These are phyloP conservation scores for Dioscorea dumetorum DNA, from an alignment of 106 monocot species.

Conservation along the genomic window DNA sequence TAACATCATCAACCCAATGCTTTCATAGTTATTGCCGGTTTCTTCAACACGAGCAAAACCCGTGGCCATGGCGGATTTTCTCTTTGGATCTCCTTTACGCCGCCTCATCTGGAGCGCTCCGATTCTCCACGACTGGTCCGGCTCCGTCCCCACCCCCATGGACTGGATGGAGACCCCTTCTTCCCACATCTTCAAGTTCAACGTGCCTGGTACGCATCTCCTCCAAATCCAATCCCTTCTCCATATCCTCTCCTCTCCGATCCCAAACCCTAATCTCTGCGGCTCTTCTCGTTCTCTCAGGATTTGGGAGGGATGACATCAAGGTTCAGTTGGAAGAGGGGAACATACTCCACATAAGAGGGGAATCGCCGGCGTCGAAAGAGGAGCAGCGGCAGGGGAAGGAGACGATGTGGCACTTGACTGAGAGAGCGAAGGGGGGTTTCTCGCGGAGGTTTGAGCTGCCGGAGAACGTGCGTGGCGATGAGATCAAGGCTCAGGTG, in stretches of 20 bases:
- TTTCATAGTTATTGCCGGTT: too few relatives aligned
- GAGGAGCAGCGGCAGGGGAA: slow-evolving; percentile 21
- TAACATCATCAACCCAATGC: too few relatives aligned
- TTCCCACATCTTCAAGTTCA: slow-evolving; percentile 67
- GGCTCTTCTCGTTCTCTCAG: slow-evolving; percentile 9
- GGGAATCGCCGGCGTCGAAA: slow-evolving; percentile 16
- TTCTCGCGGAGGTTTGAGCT: slow-evolving; percentile 44
- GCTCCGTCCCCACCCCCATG: slow-evolving; percentile 25
- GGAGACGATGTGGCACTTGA: slow-evolving; percentile 53
- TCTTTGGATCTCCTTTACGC: slow-evolving; percentile 54
- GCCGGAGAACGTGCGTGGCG: slow-evolving; percentile 52
- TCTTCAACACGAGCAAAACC: too few relatives aligned
- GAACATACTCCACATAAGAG: slow-evolving; percentile 49
- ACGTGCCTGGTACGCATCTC: slow-evolving; percentile 57
- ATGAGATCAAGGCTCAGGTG: slow-evolving; percentile 54
- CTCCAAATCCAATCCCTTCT: neutral
- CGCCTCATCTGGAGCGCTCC: slow-evolving; percentile 46
- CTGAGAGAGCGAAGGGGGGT: slow-evolving; percentile 43
- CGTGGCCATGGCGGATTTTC: slow-evolving; percentile 25
- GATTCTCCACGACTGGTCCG: slow-evolving; percentile 4
- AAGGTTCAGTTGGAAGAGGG: slow-evolving; percentile 77
- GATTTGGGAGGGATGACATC: slow-evolving; percentile 60
- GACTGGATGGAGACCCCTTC: slow-evolving; percentile 87
- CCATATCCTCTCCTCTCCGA: neutral
- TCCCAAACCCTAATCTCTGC: too few relatives aligned